Evolutionary conservation across 805 yeast species (phyloP), one percentile per base, ranked within the genome.

Genomic region (Yueomyces sinensis): DNA sequence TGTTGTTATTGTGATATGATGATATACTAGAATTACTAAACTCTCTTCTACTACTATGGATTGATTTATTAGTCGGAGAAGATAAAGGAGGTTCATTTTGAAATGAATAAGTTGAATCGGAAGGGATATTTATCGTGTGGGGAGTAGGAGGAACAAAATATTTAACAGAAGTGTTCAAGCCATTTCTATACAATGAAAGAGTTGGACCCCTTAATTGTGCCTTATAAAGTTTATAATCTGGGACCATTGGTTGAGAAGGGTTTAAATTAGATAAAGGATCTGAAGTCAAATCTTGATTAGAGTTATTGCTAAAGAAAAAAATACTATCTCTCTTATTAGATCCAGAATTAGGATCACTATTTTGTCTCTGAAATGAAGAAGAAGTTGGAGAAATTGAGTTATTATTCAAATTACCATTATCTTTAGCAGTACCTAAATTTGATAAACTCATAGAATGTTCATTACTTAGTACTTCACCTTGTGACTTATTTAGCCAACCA

Each of bases 151-250:
- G 63, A 40, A 62, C 67, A 42, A 65, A 65, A 20, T 48, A 47
- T 42, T 60, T 65, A 18, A 66, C 66, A 20, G 60, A 66, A 62
- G 73, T 18, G 9, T 37, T 44, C 61, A 54, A 2, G 68, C 76
- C 27, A 74, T 66, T 49, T 51, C 72, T 78, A 60, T 70, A 81
- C 14, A 86, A 53, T 35, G 65, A 63, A 34, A 86, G 56, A 30
- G 64, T 62, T 2, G 86, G 72, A 15, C 94, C 94, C 45, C 67
- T 72, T 37, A 86, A 58, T 46, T 76, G 82, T 0, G 80, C 84
- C 33, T 78, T 64, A 37, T 63, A 72, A 23, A 82, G 52, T 38
- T 68, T 47, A 36, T 52, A 56, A 24, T 54, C 57, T 4, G 56
- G 56, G 3, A 52, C 45, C 14, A 43, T 30, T 9, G 43, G 34